Percentiles rank a stretch among this genome's conserved stretches.
Evolutionary conservation across 23 red algal species (phyloP).

Genomic region (Pyropia haitanensis): DNA sequence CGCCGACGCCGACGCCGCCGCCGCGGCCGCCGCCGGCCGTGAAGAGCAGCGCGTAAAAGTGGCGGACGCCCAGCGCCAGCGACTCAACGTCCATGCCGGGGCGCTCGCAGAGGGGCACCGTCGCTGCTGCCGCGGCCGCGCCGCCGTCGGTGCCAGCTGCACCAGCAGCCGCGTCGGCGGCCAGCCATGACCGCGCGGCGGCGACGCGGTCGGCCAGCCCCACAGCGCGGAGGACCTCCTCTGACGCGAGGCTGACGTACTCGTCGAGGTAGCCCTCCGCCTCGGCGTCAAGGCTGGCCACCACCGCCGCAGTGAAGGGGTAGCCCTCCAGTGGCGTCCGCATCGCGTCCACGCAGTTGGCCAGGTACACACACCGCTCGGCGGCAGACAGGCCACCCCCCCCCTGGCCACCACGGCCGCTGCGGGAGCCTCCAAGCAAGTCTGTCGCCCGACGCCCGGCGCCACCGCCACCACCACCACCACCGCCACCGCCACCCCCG

Average conservation of each 20-base stretch:
- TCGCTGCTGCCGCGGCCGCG: background rate
- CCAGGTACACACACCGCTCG: constrained; percentile 57
- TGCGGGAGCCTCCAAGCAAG: no score
- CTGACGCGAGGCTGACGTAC: constrained; percentile 48
- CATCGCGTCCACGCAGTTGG: constrained; percentile 83
- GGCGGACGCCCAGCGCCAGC: constrained; percentile 63
- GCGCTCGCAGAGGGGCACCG: background rate
- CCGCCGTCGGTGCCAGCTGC: background rate
- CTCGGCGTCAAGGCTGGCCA: constrained; percentile 36
- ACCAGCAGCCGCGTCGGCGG: background rate
- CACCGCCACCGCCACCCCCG: no score
- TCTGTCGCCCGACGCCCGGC: no score
- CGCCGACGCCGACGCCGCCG: constrained; percentile 31
- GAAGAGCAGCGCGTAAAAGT: constrained; percentile 81
- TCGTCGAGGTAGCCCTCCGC: constrained; percentile 71
- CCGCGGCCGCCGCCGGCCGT: background rate
- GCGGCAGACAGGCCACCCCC: constrained; percentile 19
- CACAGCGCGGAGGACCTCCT: constrained; percentile 26
- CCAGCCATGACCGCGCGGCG: constrained; percentile 19
- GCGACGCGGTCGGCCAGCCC: constrained; percentile 60
- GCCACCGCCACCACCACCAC: no score
- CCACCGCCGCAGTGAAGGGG: constrained; percentile 59
- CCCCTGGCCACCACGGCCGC: constrained; percentile 22
- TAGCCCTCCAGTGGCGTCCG: constrained; percentile 50
- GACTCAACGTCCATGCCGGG: constrained; percentile 84